These are phyloP conservation scores for Heracleum sosnowskyi DNA, from an alignment of 129 eudicot species.

Conservation along the genomic window DNA sequence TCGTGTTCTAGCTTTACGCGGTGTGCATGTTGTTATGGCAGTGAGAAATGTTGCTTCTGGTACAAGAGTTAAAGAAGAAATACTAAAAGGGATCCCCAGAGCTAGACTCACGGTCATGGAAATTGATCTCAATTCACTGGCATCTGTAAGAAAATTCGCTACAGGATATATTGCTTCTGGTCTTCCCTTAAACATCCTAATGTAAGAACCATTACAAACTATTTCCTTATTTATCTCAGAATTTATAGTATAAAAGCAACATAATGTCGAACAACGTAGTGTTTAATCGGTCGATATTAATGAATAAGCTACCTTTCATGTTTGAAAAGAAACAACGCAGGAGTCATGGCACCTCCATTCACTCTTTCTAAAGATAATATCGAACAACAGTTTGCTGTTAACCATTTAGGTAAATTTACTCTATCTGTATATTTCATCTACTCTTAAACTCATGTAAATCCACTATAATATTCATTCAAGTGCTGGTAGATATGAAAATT, in stretches of 20 bases:
- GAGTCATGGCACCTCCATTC: constrained; percentile 79
- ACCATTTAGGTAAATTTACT: constrained; percentile 56
- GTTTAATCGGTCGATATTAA: neutral
- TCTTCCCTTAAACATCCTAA: constrained; percentile 72
- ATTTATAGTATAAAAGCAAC: neutral
- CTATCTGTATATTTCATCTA: neutral
- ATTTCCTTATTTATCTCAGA: neutral
- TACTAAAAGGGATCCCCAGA: constrained; percentile 48
- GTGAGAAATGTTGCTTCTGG: constrained; percentile 72
- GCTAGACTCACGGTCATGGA: constrained; percentile 86
- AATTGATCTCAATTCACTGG: constrained; percentile 70
- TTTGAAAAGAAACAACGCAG: constrained; percentile 76
- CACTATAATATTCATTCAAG: neutral
- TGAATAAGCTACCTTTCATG: constrained; percentile 1
- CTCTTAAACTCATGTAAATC: neutral
- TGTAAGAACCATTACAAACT: constrained; percentile 39
- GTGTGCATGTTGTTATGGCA: constrained; percentile 83
- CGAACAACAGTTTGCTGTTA: constrained; percentile 80
- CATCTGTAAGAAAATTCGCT: constrained; percentile 69
- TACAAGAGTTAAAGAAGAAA: constrained; percentile 49
- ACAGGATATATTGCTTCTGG: constrained; percentile 52
- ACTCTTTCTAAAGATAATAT: constrained; percentile 58
- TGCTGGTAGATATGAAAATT: neutral
- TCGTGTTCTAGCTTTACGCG: constrained; percentile 63
- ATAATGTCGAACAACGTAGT: neutral